These are phyloP conservation scores for Entamoeba dispar DNA, from an alignment of 208 protist species.

Conservation along the genomic window DNA sequence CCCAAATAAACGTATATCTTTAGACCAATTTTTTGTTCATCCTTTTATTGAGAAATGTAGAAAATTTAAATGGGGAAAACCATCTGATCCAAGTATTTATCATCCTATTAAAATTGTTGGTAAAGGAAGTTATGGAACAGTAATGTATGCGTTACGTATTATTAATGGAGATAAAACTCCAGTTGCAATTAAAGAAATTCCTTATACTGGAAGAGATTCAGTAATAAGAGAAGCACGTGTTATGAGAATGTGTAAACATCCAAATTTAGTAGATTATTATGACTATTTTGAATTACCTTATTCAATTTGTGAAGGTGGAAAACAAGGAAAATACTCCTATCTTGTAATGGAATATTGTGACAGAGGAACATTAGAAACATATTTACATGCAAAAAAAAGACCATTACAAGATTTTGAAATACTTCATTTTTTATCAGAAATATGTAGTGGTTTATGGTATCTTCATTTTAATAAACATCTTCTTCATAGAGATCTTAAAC, in stretches of 20 bases:
- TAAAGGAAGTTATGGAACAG: not conserved
- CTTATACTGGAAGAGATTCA: not conserved
- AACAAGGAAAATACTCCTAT: not conserved
- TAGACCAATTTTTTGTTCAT: conserved; percentile 42
- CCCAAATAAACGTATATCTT: conserved; percentile 30
- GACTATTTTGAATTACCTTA: not conserved
- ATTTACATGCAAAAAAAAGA: not conserved
- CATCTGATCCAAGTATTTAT: not conserved
- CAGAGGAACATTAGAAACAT: not conserved
- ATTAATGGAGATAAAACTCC: not conserved
- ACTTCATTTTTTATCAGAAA: not conserved
- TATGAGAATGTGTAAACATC: not conserved
- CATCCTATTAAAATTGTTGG: not conserved
- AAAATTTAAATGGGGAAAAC: not conserved
- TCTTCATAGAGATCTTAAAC: not conserved
- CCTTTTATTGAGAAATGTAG: conserved; percentile 36
- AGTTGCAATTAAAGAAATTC: not conserved
- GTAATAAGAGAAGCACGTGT: not conserved
- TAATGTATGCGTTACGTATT: not conserved
- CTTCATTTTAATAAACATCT: not conserved
- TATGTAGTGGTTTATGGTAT: not conserved
- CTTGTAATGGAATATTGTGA: not conserved
- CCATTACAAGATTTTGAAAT: not conserved
- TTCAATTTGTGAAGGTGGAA: not conserved
- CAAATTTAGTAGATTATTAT: not conserved